These are phyloP conservation scores for Sporothrix schenckii DNA, from an alignment of 2,329 filamentous ascomycete species.

Conservation along the genomic window DNA sequence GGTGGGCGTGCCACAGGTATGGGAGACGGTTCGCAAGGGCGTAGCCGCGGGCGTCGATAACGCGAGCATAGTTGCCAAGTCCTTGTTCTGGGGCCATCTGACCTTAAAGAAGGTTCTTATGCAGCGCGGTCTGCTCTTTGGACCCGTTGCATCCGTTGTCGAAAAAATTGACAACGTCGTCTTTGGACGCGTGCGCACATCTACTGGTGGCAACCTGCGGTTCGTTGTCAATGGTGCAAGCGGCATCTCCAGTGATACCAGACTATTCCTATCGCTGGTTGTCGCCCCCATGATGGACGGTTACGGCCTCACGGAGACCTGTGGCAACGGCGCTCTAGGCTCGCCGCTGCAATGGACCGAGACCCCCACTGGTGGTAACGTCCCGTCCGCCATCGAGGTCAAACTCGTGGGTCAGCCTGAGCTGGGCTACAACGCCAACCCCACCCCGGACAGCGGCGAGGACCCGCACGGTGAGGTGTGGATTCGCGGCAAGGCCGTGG, in stretches of 20 bases:
- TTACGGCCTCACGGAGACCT: constrained; percentile 93
- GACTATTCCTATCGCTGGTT: constrained; percentile 87
- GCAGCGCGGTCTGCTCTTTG: constrained; percentile 52
- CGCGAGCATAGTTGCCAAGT: constrained; percentile 68
- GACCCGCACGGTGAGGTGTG: constrained; percentile 91
- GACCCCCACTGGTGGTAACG: constrained; percentile 75
- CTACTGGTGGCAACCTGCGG: constrained; percentile 84
- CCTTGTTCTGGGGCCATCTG: constrained; percentile 74
- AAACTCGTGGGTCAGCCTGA: constrained; percentile 92
- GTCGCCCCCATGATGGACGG: constrained; percentile 93
- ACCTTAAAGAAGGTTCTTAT: constrained; percentile 63
- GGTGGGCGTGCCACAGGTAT: constrained; percentile 93
- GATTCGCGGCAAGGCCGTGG: constrained; percentile 77
- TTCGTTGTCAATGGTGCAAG: constrained; percentile 95
- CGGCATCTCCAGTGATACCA: constrained; percentile 83
- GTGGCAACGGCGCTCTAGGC: constrained; percentile 78
- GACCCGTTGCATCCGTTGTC: constrained; percentile 58
- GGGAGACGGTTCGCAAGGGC: constrained; percentile 97
- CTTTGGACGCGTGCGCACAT: constrained; percentile 88
- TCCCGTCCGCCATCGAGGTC: constrained; percentile 76
- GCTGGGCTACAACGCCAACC: constrained; percentile 78
- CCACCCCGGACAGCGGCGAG: constrained; percentile 69
- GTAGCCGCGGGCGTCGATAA: constrained; percentile 77
- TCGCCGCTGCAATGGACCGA: constrained; percentile 85
- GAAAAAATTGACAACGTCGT: constrained; percentile 74